These are phyloP conservation scores for Triadica sebifera DNA, from an alignment of 345 rosid genomes.

Conservation along the genomic window DNA sequence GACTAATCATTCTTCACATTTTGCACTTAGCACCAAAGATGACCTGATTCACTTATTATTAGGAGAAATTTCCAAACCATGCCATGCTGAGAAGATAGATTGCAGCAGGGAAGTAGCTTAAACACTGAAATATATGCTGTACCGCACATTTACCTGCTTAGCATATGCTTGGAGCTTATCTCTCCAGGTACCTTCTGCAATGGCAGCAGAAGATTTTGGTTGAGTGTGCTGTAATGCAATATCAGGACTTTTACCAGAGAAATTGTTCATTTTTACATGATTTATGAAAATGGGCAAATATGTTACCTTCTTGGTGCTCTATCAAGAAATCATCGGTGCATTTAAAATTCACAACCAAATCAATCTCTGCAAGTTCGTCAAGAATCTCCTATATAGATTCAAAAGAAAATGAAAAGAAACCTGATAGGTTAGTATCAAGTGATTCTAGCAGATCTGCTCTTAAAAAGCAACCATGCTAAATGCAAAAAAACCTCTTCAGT, in stretches of 20 bases:
- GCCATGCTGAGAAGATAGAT: no score
- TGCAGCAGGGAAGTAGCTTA: neutral
- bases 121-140: neutral
- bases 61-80: no score
- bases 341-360: slow-evolving; percentile 28
- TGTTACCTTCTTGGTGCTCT: slow-evolving; percentile 16
- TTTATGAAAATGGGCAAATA: neutral
- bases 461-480: neutral
- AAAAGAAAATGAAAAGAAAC: neutral
- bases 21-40: no score
- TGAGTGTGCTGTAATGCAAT: neutral
- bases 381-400: slow-evolving; percentile 25
- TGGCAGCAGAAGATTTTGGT: neutral
- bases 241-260: neutral
- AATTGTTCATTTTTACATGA: neutral
- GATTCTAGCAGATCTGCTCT: neutral
- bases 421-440: neutral
- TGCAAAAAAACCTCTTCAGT: no score
- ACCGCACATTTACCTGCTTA: slow-evolving; percentile 14
- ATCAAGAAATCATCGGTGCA: slow-evolving; percentile 13
- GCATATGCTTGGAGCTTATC: slow-evolving; percentile 9
- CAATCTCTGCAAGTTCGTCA: slow-evolving; percentile 30
- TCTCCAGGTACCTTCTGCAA: slow-evolving; percentile 23
- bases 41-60: no score
- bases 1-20: no score